Evolutionary conservation across 2,329 filamentous ascomycete species (phyloP).

Genomic region (Curvularia lunata): DNA sequence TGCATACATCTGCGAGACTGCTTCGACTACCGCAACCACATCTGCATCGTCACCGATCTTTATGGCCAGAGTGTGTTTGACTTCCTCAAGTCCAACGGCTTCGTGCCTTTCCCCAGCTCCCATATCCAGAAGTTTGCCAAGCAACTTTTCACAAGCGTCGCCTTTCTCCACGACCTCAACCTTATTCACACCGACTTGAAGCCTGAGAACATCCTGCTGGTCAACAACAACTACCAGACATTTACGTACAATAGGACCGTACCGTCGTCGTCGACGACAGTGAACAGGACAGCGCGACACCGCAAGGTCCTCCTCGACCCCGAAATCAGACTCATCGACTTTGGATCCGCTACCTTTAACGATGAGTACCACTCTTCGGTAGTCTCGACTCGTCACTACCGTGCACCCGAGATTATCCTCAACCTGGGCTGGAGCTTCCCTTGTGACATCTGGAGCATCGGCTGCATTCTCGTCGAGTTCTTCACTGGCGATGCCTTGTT

Average conservation of each 20-base stretch:
- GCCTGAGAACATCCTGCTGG: conserved; percentile 71
- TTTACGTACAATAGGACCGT: conserved; percentile 73
- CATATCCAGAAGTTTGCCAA: conserved; percentile 97
- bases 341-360: conserved; percentile 71
- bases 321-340: conserved; percentile 71
- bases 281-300: conserved; percentile 64
- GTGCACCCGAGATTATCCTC: conserved; percentile 71
- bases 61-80: conserved; percentile 97
- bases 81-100: conserved; percentile 93
- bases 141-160: conserved; percentile 96
- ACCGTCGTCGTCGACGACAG: conserved; percentile 67
- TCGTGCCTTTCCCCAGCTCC: conserved; percentile 96
- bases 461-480: conserved; percentile 72
- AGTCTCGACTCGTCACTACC: conserved; percentile 70
- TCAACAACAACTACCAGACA: conserved; percentile 69
- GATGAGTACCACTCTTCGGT: conserved; percentile 73
- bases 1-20: conserved; percentile 97
- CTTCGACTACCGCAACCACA: conserved; percentile 96
- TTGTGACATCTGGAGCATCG: conserved; percentile 73
- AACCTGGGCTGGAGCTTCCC: conserved; percentile 72
- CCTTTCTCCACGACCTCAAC: conserved; percentile 95
- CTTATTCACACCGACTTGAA: conserved; percentile 88
- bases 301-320: conserved; percentile 68
- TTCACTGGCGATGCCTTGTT: conserved; percentile 72
- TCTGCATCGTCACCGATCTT: conserved; percentile 80